Evolutionary conservation across 257 asterid genomes (phyloP), one percentile per base, ranked within the genome.

Genomic region (Solanum arcanum): DNA sequence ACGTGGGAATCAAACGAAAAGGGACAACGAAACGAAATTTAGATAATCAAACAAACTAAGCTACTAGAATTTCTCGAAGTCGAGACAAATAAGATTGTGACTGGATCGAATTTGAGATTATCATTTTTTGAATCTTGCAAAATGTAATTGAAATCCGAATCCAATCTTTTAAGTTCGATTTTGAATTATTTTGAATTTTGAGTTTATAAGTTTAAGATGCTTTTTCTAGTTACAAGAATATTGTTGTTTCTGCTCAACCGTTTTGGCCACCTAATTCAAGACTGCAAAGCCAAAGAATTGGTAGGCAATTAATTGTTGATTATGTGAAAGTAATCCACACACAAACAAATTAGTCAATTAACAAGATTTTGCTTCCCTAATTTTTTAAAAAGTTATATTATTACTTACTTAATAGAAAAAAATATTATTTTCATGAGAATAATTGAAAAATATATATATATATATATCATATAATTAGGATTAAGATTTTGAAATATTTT

Each of bases 191-290:
- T 64, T 25, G 0, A 64, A n/a, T 64, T 60, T 60, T 49, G 12
- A 59, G 25, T 0, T 4, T 21, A 60, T 23, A 60, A 9, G 14
- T 21, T 18, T 3, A 13, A 33, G 11, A 1, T 21, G 12, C 0
- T 20, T 1, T 0, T 7, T 59, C 66, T 59, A 20, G 1, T 21
- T 60, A 9, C 68, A 60, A 60, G 13, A 8, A 59, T 60, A 33
- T 15, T 14, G 35, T n/a, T 41, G 83, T 0, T 23, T n/a, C 56
- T n/a, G 59, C 59, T 41, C 14, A n/a, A 2, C 37, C 76, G 59
- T 42, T 85, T 86, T 86, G 86, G 84, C 78, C 87, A 88, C 86
- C 86, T 77, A 85, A 83, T 44, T 78, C 37, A 12, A 72, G 60
- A 83, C 25, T 16, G 49, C 76, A 27, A 12, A 39, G 87, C 12